Evolutionary conservation across 495 filamentous ascomycete species (phyloP).

Genomic region (Podospora tetraspora): DNA sequence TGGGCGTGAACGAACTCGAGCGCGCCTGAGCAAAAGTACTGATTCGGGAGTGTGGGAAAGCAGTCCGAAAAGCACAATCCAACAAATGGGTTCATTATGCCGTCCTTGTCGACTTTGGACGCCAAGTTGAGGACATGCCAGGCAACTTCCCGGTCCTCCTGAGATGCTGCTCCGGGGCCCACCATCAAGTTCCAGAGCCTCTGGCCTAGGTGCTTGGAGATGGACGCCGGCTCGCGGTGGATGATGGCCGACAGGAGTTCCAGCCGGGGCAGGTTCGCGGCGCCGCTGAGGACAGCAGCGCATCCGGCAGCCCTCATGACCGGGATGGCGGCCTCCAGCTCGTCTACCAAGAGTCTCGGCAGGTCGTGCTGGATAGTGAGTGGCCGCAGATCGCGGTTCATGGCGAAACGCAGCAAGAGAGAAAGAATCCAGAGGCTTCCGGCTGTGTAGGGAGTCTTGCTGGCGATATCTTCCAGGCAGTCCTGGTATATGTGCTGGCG

Average conservation of each 20-base stretch:
- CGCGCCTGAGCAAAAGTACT: conserved; percentile 60
- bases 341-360: conserved; percentile 42
- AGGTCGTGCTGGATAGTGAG: conserved; percentile 43
- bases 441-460: conserved; percentile 36
- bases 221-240: conserved; percentile 51
- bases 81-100: conserved; percentile 56
- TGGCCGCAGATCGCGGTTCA: conserved; percentile 29
- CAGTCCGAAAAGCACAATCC: conserved; percentile 60
- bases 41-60: conserved; percentile 57
- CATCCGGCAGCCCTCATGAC: conserved; percentile 32
- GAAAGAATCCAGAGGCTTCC: conserved; percentile 70
- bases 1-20: conserved; percentile 57
- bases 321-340: conserved; percentile 41
- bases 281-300: conserved; percentile 35
- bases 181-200: conserved; percentile 65
- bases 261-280: conserved; percentile 46
- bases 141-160: conserved; percentile 52
- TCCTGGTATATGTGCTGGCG: conserved; percentile 38
- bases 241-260: conserved; percentile 56
- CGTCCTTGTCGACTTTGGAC: conserved; percentile 34
- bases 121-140: conserved; percentile 62
- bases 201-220: conserved; percentile 55
- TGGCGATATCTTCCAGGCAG: conserved; percentile 44
- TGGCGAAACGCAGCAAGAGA: conserved; percentile 46
- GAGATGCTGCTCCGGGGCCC: conserved; percentile 50